Evolutionary conservation across 148 eudicot genomes (phyloP), one percentile per base, ranked within the genome.

Genomic region (Arctostaphylos glauca): DNA sequence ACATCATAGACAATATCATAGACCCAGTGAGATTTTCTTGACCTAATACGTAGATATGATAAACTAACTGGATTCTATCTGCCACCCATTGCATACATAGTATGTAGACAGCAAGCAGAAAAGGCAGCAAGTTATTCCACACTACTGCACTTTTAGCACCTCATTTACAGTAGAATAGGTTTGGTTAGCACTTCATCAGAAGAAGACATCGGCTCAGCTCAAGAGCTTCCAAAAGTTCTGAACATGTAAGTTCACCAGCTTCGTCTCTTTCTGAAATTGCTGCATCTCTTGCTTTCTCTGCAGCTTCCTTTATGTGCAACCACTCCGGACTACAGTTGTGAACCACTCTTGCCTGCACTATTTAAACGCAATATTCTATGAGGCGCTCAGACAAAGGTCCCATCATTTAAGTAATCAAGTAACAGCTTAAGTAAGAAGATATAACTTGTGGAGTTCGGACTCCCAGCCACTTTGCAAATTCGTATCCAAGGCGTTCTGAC

Each of bases 181-280:
- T 66, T n/a, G 44, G 19, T 58, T 73, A 88, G n/a, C 81, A 97
- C 99, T 90, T 97, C 99, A 94, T 94, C 76, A 97, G 81, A 60
- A 91, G 67, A 80, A 97, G 90, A 82, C 98, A 97, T 66, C 99
- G 94, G 87, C 99, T 97, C 67, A 97, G 92, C 85, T 97, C 99
- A 84, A 97, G 98, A 90, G 99, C 99, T 94, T 97, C 99, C 81
- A 97, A 87, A 87, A 97, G 97, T 88, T 94, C 99, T 80, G 97
- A 91, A 80, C 97, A 97, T 44, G 98, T 94, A 89, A 92, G 77
- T 90, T 97, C 99, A 83, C 94, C 92, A 84, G 89, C 90, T 84
- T 94, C 99, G 85, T 97, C 99, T 71, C 92, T 89, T 83, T 90
- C 97, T 60, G 86, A 85, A 79, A 75, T 84, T 79, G 99, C 96